Evolutionary conservation across 176 grass and related monocot species (phyloP), one percentile per base, ranked within the genome.

Genomic region (Calamus simplicifolius): DNA sequence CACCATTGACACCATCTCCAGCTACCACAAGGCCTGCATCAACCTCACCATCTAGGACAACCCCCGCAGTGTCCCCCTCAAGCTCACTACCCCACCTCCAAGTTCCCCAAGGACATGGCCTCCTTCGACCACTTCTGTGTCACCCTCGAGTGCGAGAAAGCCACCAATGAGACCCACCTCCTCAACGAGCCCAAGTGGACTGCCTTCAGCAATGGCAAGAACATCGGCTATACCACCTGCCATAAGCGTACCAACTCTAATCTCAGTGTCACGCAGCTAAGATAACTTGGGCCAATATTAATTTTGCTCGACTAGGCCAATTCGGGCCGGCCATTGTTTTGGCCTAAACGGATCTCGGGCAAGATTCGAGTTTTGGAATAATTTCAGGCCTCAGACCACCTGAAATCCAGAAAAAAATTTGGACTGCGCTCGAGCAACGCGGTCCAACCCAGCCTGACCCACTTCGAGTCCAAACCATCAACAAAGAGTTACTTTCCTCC

Each of bases 41-140:
- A 90, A 83, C 49, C 16, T 90, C 57, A 78, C 77, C 62, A 76
- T 96, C 68, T 80, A 90, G 62, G 92, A 88, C 51, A 70, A 72
- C 28, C 92, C 86, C 1, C 80, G 66, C 1, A 69, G 57, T 53
- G 75, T 70, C 2, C 86, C 91, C 52, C 65, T 90, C 29, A 78
- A 85, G 27, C 77, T 95, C 31, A 59, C 21, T 48, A 70, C 77
- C 63, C 76, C 29, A 90, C 86, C 29, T 71, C 85, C 65, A 85
- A 73, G 63, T 95, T 95, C 80, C 82, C 90, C 70, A 83, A 87
- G 59, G 91, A 96, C 79, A 78, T 90, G 28, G 77, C 85, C 76
- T 61, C 77, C 16, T 71, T 77, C 6, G 77, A 77, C 25, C 79
- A 84, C 70, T 63, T 90, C 50, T 86, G 77, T 50, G 74, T 87